A percentile compares a stretch with the other conserved stretches of the same genome.
phyloP scores from a whole-genome alignment of 768 basidiomycete genomes.

The Serendipita sp. region DNA sequence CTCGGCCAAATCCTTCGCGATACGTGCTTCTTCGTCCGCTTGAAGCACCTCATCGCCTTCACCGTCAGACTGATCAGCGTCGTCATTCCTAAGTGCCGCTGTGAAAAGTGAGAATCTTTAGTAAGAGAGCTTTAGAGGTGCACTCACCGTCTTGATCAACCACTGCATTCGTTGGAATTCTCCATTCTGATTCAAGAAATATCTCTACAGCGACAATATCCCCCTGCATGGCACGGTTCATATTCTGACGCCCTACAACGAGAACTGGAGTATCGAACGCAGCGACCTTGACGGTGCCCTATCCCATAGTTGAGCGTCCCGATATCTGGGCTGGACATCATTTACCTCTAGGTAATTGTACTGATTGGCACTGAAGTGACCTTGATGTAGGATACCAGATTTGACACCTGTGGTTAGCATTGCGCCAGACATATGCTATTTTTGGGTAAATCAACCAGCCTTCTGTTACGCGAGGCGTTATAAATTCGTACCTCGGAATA shows the following conservation, averaged over 20 bases:
- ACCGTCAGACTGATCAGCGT: constrained; percentile 55
- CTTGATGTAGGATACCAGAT: constrained; percentile 70
- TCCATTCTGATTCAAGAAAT: constrained; percentile 80
- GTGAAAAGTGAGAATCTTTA: neutral
- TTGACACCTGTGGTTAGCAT: constrained; percentile 70
- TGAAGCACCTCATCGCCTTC: constrained; percentile 19
- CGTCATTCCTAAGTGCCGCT: constrained; percentile 77
- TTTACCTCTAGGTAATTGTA: constrained; percentile 89
- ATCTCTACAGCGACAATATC: constrained; percentile 86
- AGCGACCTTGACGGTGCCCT: constrained; percentile 71
- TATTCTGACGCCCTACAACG: constrained; percentile 74
- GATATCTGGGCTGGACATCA: neutral
- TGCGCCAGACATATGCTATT: constrained; percentile 60
- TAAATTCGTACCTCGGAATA: constrained; percentile 51
- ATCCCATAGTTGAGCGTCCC: neutral
- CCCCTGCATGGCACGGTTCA: constrained; percentile 90
- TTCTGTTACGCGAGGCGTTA: neutral
- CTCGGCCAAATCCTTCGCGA: constrained; percentile 19
- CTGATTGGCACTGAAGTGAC: constrained; percentile 85
- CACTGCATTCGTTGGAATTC: constrained; percentile 78
- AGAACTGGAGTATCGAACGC: constrained; percentile 63
- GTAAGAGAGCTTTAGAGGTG: neutral
- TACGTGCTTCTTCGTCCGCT: constrained; percentile 30
- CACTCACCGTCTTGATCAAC: constrained; percentile 76
- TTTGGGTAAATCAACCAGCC: neutral